Percentiles rank a stretch among this genome's conserved stretches.
Evolutionary conservation across 1,139 yeast species (phyloP).

Genomic region (Keqinozyma sinolaborantium): DNA sequence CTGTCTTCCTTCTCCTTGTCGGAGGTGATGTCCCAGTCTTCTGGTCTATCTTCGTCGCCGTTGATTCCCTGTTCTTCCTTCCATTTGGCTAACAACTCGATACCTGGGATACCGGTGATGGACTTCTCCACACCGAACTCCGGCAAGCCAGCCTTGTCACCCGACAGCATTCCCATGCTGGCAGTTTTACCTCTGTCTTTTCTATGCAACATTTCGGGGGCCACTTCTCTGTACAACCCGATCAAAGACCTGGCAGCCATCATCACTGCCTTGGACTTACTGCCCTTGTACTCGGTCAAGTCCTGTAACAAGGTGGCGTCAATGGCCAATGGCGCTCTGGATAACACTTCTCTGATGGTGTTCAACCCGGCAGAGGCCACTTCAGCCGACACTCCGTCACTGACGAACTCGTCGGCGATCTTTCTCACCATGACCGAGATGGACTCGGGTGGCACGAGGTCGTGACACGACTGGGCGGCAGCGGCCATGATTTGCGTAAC

Average conservation of each 20-base stretch:
- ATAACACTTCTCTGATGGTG: conserved; percentile 85
- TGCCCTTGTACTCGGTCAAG: conserved; percentile 83
- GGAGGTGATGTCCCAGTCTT: conserved; percentile 44
- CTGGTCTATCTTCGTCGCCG: conserved; percentile 31
- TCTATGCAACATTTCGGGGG: conserved; percentile 88
- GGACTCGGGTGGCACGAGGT: conserved; percentile 92
- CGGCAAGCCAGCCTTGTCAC: conserved; percentile 43
- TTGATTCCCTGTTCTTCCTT: conserved; percentile 64
- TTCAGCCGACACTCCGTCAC: conserved; percentile 97
- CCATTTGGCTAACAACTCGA: conserved; percentile 89
- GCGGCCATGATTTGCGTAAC: conserved; percentile 98
- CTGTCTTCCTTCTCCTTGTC: conserved; percentile 30
- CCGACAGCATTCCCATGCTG: conserved; percentile 69
- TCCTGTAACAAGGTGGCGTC: conserved; percentile 85
- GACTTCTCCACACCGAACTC: conserved; percentile 71
- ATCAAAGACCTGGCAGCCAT: conserved; percentile 94
- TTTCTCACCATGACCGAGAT: conserved; percentile 77
- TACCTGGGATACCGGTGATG: conserved; percentile 77
- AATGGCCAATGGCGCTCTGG: conserved; percentile 93
- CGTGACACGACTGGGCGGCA: conserved; percentile 94
- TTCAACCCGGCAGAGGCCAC: conserved; percentile 98
- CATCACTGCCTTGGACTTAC: conserved; percentile 89
- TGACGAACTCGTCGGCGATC: conserved; percentile 94
- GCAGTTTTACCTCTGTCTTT: conserved; percentile 94
- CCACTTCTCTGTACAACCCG: conserved; percentile 83